These are phyloP conservation scores for Pythium monospermum DNA, from an alignment of 352 stramenopile genomes.

Conservation along the genomic window DNA sequence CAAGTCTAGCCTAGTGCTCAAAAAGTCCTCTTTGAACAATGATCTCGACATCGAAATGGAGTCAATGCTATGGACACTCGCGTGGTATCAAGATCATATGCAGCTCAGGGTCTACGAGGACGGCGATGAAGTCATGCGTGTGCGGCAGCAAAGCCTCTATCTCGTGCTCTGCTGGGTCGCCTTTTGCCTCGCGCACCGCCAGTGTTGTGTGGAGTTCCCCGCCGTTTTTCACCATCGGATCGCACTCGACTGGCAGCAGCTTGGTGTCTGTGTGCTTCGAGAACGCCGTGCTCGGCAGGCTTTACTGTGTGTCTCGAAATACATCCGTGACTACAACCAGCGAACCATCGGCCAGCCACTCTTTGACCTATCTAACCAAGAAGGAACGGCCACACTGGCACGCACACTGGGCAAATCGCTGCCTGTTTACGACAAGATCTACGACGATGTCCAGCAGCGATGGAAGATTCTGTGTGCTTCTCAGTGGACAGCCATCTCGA, in stretches of 20 bases:
- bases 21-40: no score
- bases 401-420: constrained; percentile 3
- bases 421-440: constrained; percentile 7
- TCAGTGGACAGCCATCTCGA: neutral
- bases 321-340: constrained; percentile 8
- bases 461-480: neutral
- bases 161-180: constrained; percentile 1
- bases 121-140: constrained; percentile 6
- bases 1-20: no score
- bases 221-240: constrained; percentile 3
- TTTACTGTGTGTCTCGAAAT: neutral
- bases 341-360: neutral
- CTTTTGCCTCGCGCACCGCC: constrained; percentile 9
- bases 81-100: constrained; percentile 3
- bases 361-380: constrained; percentile 13
- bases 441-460: constrained; percentile 1
- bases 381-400: constrained; percentile 4
- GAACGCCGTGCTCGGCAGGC: neutral
- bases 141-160: constrained; percentile 13
- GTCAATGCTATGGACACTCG: no score
- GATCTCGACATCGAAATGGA: no score
- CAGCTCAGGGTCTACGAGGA: neutral
- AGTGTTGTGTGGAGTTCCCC: neutral
- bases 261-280: constrained; percentile 10
- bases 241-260: constrained; percentile 6